Evolutionary conservation across 2,329 filamentous ascomycete genomes (phyloP).

Genomic region (Cladosporium sp.): DNA sequence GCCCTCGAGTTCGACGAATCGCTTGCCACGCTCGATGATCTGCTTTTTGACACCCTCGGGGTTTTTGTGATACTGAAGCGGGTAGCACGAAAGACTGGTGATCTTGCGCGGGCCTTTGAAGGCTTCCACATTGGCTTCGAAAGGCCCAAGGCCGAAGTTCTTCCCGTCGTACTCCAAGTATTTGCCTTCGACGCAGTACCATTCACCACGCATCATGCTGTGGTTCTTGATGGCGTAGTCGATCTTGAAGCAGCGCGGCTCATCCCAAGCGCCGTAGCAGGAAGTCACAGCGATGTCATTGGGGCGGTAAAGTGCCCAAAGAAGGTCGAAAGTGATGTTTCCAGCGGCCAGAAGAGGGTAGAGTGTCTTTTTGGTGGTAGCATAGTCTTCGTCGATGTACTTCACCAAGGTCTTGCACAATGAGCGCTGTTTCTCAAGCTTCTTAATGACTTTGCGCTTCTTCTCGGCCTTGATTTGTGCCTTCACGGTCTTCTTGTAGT

Average conservation of each 20-base stretch:
- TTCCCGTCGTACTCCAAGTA: slow-evolving; percentile 91
- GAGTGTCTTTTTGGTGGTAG: slow-evolving; percentile 71
- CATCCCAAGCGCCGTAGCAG: slow-evolving; percentile 71
- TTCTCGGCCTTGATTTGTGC: slow-evolving; percentile 53
- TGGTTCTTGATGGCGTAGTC: slow-evolving; percentile 69
- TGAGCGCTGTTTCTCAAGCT: slow-evolving; percentile 54
- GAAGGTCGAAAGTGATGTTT: slow-evolving; percentile 80
- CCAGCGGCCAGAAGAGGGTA: slow-evolving; percentile 77
- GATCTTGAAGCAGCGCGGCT: slow-evolving; percentile 78
- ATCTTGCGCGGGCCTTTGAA: slow-evolving; percentile 85
- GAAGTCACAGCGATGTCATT: slow-evolving; percentile 72
- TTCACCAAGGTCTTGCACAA: slow-evolving; percentile 70
- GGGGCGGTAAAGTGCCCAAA: slow-evolving; percentile 88
- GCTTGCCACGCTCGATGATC: slow-evolving; percentile 76
- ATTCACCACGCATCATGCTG: slow-evolving; percentile 67
- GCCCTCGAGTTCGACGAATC: slow-evolving; percentile 75
- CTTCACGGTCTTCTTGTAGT: slow-evolving; percentile 61
- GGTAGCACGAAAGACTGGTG: slow-evolving; percentile 70
- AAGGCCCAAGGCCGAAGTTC: slow-evolving; percentile 70
- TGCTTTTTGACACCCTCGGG: slow-evolving; percentile 59
- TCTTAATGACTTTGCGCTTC: slow-evolving; percentile 58
- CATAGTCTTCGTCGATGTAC: slow-evolving; percentile 79
- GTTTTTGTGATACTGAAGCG: slow-evolving; percentile 74
- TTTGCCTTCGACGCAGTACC: slow-evolving; percentile 70
- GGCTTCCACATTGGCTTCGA: slow-evolving; percentile 63